phyloP scores from a whole-genome alignment of 2,329 filamentous ascomycete genomes.

The Fusarium oligoseptatum region DNA sequence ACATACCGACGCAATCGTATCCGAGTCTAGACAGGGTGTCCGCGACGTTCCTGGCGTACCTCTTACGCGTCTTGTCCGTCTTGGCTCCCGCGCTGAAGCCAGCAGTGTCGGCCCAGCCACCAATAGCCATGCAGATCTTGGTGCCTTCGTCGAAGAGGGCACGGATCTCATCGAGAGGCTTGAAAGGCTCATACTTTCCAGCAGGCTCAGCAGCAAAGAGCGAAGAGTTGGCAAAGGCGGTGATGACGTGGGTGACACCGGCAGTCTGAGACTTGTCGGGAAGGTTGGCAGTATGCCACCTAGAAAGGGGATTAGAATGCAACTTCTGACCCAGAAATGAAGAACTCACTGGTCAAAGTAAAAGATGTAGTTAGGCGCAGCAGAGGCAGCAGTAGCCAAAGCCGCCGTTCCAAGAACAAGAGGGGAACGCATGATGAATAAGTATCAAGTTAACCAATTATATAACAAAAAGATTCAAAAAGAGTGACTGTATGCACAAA shows the following conservation, averaged over 20 bases:
- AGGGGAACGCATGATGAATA: background rate
- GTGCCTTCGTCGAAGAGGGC: constrained; percentile 64
- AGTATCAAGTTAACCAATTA: background rate
- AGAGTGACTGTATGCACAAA: background rate
- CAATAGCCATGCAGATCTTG: constrained; percentile 74
- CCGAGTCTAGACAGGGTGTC: constrained; percentile 65
- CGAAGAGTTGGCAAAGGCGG: constrained; percentile 65
- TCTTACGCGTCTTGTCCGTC: constrained; percentile 59
- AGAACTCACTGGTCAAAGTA: constrained; percentile 61
- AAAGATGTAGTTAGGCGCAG: constrained; percentile 52
- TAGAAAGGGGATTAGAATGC: constrained; percentile 32
- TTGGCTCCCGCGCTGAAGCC: constrained; percentile 67
- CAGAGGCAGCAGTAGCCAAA: constrained; percentile 12
- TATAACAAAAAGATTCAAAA: background rate
- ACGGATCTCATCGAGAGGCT: constrained; percentile 64
- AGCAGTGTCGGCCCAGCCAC: constrained; percentile 73
- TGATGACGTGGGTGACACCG: constrained; percentile 67
- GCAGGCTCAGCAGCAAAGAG: constrained; percentile 59
- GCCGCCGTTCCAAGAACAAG: background rate
- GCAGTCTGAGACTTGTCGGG: constrained; percentile 54
- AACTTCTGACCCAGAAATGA: too few relatives aligned
- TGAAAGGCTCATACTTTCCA: constrained; percentile 65
- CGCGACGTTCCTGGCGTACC: constrained; percentile 70
- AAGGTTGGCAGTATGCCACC: constrained; percentile 56
- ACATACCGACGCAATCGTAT: constrained; percentile 71